These are phyloP conservation scores for Boletellus emodensis DNA, from an alignment of 768 basidiomycete genomes.

Conservation along the genomic window DNA sequence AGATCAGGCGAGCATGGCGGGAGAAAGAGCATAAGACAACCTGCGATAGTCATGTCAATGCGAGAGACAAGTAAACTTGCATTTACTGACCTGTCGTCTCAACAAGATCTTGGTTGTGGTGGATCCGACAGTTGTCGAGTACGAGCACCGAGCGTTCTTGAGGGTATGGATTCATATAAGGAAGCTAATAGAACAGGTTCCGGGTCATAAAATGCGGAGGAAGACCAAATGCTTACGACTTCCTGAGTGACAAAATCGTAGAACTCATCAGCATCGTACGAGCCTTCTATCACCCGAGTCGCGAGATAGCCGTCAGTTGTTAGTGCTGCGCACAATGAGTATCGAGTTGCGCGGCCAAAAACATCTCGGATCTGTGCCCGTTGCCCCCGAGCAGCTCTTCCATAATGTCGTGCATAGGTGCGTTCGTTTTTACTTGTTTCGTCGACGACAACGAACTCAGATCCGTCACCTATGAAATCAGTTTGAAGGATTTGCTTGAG, in stretches of 20 bases:
- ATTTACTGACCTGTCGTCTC: background rate
- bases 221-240: background rate
- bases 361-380: constrained; percentile 15
- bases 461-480: background rate
- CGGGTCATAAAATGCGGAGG: too few species aligned
- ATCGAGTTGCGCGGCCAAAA: constrained; percentile 29
- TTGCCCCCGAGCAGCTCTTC: constrained; percentile 20
- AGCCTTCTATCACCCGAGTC: constrained; percentile 27
- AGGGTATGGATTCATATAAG: constrained; percentile 1
- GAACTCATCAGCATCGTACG: constrained; percentile 32
- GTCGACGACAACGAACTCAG: constrained; percentile 9
- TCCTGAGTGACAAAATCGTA: constrained; percentile 31
- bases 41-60: background rate
- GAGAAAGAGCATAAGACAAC: background rate
- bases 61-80: background rate
- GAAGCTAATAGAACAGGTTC: background rate
- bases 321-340: constrained; percentile 34
- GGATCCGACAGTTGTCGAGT: constrained; percentile 3
- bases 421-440: constrained; percentile 22
- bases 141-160: background rate
- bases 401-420: constrained; percentile 21
- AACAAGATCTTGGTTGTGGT: constrained; percentile 2
- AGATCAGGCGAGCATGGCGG: background rate
- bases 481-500: constrained; percentile 2
- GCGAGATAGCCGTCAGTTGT: constrained; percentile 11